These are phyloP conservation scores for Paramecium sexaurelia DNA, from an alignment of 73 alveolate genomes.

Conservation along the genomic window DNA sequence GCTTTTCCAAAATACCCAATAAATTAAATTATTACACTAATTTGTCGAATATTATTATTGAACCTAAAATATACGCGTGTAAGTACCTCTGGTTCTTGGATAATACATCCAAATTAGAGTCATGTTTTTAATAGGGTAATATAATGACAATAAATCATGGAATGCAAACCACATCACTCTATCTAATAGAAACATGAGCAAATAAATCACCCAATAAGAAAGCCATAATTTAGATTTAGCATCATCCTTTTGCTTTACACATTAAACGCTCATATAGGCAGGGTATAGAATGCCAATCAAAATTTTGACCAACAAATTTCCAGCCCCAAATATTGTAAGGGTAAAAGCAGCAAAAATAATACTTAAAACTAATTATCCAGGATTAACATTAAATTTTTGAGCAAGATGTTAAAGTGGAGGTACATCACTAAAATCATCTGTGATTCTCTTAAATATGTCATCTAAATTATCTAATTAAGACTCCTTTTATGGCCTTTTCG, in stretches of 20 bases:
- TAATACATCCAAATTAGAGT: slow-evolving; percentile 44
- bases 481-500: slow-evolving; percentile 13
- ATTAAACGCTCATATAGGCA: slow-evolving; percentile 41
- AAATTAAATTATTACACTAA: not conserved
- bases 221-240: slow-evolving; percentile 28
- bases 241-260: not conserved
- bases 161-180: slow-evolving; percentile 44
- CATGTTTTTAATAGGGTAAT: slow-evolving; percentile 44
- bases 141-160: slow-evolving; percentile 4
- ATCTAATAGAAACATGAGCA: not conserved
- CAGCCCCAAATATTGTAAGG: slow-evolving; percentile 38
- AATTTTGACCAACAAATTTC: slow-evolving; percentile 25
- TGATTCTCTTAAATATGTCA: slow-evolving; percentile 23
- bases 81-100: slow-evolving; percentile 52
- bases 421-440: slow-evolving; percentile 40
- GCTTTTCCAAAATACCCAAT: slow-evolving; percentile 5
- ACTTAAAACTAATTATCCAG: slow-evolving; percentile 15
- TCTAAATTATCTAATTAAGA: not conserved
- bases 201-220: slow-evolving; percentile 18
- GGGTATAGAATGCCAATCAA: slow-evolving; percentile 54
- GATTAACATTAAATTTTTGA: slow-evolving; percentile 6
- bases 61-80: slow-evolving; percentile 16
- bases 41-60: slow-evolving; percentile 27
- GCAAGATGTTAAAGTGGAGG: not conserved
- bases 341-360: slow-evolving; percentile 45